Percentiles rank a stretch among this genome's conserved stretches.
These are phyloP conservation scores for Austroboletus rostrupii DNA, from an alignment of 1,284 basidiomycete genomes.

Conservation along the genomic window DNA sequence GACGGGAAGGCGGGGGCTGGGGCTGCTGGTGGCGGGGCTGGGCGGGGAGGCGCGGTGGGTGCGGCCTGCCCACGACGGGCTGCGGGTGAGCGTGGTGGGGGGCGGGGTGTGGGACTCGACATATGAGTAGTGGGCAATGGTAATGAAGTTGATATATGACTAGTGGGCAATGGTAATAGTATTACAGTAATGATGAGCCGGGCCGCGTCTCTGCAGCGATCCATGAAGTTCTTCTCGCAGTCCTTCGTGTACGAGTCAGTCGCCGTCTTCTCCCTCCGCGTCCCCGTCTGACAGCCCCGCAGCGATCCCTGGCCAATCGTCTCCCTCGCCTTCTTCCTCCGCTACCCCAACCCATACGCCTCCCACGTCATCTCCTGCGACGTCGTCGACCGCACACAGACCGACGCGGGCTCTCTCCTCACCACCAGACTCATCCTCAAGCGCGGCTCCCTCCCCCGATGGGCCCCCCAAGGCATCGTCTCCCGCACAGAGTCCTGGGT, in stretches of 20 bases:
- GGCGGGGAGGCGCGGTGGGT: constrained; percentile 51
- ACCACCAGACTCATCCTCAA: constrained; percentile 93
- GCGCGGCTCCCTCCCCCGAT: constrained; percentile 83
- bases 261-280: constrained; percentile 30
- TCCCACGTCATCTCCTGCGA: constrained; percentile 94
- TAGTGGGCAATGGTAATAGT: no score
- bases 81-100: constrained; percentile 47
- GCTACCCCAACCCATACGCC: constrained; percentile 96
- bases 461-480: constrained; percentile 82
- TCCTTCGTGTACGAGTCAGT: constrained; percentile 73
- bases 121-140: no score
- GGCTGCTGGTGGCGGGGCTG: constrained; percentile 43
- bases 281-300: background rate
- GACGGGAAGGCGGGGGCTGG: constrained; percentile 37
- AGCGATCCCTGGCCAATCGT: constrained; percentile 92
- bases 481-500: constrained; percentile 81
- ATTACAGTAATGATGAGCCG: no score
- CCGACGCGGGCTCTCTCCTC: constrained; percentile 71
- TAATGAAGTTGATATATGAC: no score
- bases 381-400: constrained; percentile 79
- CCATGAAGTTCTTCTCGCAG: constrained; percentile 79
- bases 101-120: constrained; percentile 47
- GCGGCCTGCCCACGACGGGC: constrained; percentile 67
- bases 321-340: constrained; percentile 88
- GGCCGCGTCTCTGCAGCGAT: constrained; percentile 24